Evolutionary conservation across 164 flowering plant species (phyloP).

Genomic region (Chimonanthus praecox): DNA sequence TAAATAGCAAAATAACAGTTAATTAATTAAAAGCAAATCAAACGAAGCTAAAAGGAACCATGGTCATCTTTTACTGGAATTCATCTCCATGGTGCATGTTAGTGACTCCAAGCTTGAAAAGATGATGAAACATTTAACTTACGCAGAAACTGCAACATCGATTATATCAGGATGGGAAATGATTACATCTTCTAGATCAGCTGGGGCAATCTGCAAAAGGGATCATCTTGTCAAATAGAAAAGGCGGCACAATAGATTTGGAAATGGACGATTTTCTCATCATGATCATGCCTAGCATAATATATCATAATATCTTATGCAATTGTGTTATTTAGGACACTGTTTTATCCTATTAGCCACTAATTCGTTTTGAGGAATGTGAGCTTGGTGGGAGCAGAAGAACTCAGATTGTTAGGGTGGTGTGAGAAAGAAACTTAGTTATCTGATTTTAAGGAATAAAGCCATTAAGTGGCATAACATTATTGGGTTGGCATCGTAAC

Average conservation of each 20-base stretch:
- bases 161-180: slow-evolving; percentile 63
- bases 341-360: neutral
- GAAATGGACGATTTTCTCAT: neutral
- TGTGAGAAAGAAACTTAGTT: too few species aligned
- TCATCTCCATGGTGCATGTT: neutral
- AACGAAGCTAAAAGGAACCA: neutral
- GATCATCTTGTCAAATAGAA: neutral
- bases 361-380: too few species aligned
- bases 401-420: too few species aligned
- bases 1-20: slow-evolving; percentile 7
- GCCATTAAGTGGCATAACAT: too few species aligned
- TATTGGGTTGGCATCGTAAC: too few species aligned
- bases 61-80: neutral
- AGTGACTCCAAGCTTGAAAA: neutral
- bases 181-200: slow-evolving; percentile 65
- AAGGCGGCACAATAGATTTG: neutral
- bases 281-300: neutral
- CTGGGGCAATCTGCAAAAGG: slow-evolving; percentile 71
- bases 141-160: slow-evolving; percentile 74
- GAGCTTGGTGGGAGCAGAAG: too few species aligned
- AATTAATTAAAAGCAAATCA: neutral
- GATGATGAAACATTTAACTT: slow-evolving; percentile 16
- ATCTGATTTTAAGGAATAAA: too few species aligned
- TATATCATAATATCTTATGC: neutral
- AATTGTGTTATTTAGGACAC: neutral